These are phyloP conservation scores for Ceriops zippeliana DNA, from an alignment of 345 rosid genomes.

Conservation along the genomic window DNA sequence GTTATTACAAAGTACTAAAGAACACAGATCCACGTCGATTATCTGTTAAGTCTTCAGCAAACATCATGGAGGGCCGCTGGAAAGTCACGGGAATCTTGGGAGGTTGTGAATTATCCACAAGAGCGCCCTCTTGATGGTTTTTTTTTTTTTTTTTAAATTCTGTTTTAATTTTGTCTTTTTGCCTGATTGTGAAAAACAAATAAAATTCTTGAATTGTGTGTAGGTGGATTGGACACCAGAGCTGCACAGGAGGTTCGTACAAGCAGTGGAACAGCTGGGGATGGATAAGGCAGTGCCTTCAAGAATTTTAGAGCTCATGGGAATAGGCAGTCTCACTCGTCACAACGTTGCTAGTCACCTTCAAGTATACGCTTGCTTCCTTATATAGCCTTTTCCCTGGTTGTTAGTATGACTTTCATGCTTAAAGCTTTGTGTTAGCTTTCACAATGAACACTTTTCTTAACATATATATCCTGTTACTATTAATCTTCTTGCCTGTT, in stretches of 20 bases:
- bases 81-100: conserved; percentile 28
- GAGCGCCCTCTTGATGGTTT: background rate
- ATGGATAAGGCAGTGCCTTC: conserved; percentile 98
- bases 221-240: conserved; percentile 99
- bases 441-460: background rate
- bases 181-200: background rate
- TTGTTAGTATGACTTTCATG: background rate
- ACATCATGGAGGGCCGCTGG: conserved; percentile 2
- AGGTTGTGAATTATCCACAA: conserved; percentile 13
- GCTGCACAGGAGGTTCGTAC: conserved; percentile 83
- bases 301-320: conserved; percentile 85
- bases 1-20: too few relatives aligned
- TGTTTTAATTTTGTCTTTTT: background rate
- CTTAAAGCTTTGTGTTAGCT: background rate
- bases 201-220: conserved; percentile 24
- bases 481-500: too few relatives aligned
- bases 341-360: conserved; percentile 97
- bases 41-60: background rate
- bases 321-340: conserved; percentile 85
- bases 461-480: too few relatives aligned
- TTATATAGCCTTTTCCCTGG: background rate
- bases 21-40: too few relatives aligned
- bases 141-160: too few relatives aligned
- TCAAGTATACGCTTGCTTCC: conserved; percentile 46
- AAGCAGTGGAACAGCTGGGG: conserved; percentile 95